Evolutionary conservation across 495 filamentous ascomycete species (phyloP), one percentile per base, ranked within the genome.

Genomic region (Aspergillus mulundensis): DNA sequence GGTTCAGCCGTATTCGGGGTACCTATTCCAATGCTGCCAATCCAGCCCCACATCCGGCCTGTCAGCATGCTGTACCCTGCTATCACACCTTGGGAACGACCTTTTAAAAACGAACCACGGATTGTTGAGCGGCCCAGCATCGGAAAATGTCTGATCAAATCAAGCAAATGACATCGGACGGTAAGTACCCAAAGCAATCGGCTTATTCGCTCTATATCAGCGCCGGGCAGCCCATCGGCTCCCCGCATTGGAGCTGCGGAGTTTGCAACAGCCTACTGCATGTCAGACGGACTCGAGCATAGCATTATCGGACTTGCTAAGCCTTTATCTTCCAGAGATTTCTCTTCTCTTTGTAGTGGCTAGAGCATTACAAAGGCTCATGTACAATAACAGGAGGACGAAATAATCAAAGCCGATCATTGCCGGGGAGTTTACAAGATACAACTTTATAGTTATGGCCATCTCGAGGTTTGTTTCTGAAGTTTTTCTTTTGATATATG

Each of bases 41-140:
- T 25, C 34, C 14, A 51, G 49, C 49, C 49, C 49, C 49, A 42
- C 49, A 41, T 42, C 41, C 21, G 30, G 21, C 10, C 30, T 40
- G 34, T 19, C 28, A 50, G 32, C 32, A 36, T 10, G 7, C 11
- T 11, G 32, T 15, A 36, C 12, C n/a, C n/a, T n/a, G n/a, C 8
- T 15, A 36, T 3, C 12, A 10, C 12, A 14, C 32, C 32, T 36
- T 7, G 32, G 8, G 32, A 10, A 15, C 32, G 10, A 10, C 32
- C 6, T 7, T 36, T 7, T 28, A 8, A 28, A 8, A 3, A 2
- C 2, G 32, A 36, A 15, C 32, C 32, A 36, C 8, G 32, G 32
- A 4, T 14, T 36, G 6, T 15, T 36, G 32, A 36, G 32, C 8
- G 11, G 12, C 5, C 7, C 32, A 15, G 8, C 32, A 36, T 14